phyloP scores from a whole-genome alignment of 177 flowering plant species.

The Vitis hybrid region DNA sequence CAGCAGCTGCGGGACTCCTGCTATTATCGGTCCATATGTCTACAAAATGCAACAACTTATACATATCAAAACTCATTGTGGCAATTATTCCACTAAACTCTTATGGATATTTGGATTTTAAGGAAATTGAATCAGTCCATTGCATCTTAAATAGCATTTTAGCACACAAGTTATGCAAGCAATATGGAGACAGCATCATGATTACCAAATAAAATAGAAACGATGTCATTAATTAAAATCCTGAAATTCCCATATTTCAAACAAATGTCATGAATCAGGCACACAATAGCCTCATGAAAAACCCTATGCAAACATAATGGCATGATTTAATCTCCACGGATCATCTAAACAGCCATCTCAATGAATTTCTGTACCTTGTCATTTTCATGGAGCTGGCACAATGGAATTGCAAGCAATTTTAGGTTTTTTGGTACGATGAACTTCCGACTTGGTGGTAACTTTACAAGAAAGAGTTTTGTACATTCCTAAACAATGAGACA shows the following conservation, averaged over 20 bases:
- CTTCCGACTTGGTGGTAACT: constrained; percentile 45
- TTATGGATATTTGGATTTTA: no score
- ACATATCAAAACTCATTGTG: neutral
- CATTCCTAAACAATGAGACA: constrained; percentile 52
- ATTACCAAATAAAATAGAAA: no score
- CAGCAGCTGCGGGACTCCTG: constrained; percentile 69
- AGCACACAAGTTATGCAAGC: neutral
- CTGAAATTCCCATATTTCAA: no score
- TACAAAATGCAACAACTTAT: constrained; percentile 24
- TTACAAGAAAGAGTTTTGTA: constrained; percentile 74
- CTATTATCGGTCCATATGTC: constrained; percentile 73
- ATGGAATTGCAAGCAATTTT: constrained; percentile 71
- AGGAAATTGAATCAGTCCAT: neutral
- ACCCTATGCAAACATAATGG: neutral
- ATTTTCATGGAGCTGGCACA: constrained; percentile 60
- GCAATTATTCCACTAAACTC: no score
- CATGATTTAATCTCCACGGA: neutral
- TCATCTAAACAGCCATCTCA: neutral
- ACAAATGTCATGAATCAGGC: neutral
- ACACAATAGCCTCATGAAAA: neutral
- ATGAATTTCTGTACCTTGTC: constrained; percentile 40
- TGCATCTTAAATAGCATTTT: neutral
- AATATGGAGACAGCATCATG: neutral
- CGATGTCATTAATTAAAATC: no score
- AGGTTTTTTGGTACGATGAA: constrained; percentile 62